These are phyloP conservation scores for Leucogyrophana mollusca DNA, from an alignment of 768 basidiomycete species.

Conservation along the genomic window DNA sequence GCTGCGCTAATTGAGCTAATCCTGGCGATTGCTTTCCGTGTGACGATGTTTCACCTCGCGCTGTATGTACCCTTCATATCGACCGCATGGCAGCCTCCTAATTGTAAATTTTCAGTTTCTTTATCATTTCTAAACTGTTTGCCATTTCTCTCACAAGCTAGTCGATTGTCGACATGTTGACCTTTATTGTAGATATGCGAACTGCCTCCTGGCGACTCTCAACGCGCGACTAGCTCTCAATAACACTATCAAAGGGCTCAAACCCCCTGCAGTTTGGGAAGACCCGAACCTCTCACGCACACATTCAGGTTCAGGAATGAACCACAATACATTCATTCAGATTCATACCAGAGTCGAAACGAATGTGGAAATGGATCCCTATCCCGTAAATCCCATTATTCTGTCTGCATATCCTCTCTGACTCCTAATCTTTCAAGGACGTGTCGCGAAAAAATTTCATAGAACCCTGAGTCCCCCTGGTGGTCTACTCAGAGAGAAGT, in stretches of 20 bases:
- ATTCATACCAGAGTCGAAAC: conserved; percentile 2
- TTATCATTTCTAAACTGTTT: conserved; percentile 5
- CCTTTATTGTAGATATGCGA: conserved; percentile 14
- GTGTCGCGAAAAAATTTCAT: too few species aligned
- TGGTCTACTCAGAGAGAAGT: too few species aligned
- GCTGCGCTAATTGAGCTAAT: conserved; percentile 17
- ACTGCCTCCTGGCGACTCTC: conserved; percentile 14
- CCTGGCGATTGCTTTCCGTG: conserved; percentile 5
- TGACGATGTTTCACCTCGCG: conserved; percentile 10
- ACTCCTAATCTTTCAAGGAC: too few species aligned
- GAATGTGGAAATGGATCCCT: neutral
- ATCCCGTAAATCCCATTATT: neutral
- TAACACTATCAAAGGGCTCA: neutral
- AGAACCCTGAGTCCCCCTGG: too few species aligned
- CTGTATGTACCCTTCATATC: conserved; percentile 13
- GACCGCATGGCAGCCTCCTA: neutral
- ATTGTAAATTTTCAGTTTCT: neutral
- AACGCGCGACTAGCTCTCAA: conserved; percentile 14
- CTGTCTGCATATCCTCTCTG: too few species aligned
- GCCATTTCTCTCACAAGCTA: too few species aligned
- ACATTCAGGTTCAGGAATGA: neutral
- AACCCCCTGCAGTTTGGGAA: neutral
- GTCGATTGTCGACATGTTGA: neutral
- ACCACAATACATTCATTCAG: neutral
- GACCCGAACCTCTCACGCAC: too few species aligned